phyloP scores from a whole-genome alignment of 805 yeast genomes.

The Pichia cabralensis region DNA sequence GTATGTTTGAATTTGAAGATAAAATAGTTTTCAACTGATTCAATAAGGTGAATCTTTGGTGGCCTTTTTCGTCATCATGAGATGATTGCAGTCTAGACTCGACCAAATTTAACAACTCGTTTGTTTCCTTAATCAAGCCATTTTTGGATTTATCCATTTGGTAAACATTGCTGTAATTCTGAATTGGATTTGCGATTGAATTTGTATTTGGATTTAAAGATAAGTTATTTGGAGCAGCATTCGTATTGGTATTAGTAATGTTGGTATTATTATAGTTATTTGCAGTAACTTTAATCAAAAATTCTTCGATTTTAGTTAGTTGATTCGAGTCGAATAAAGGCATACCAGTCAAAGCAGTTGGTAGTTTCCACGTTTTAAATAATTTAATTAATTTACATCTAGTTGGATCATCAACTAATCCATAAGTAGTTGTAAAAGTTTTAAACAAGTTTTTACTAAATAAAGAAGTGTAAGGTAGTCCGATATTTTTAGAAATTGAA shows the following conservation, averaged over 20 bases:
- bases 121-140: constrained; percentile 22
- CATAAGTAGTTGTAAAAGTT: constrained; percentile 66
- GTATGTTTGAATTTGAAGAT: constrained; percentile 19
- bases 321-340: constrained; percentile 68
- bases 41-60: constrained; percentile 35
- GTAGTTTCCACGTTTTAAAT: constrained; percentile 80
- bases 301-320: constrained; percentile 62
- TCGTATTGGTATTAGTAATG: not conserved
- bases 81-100: constrained; percentile 28
- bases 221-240: not conserved
- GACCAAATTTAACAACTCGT: constrained; percentile 33
- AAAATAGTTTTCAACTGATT: constrained; percentile 33
- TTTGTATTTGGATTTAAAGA: not conserved
- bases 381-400: constrained; percentile 66
- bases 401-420: constrained; percentile 67
- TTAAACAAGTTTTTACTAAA: constrained; percentile 62
- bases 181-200: not conserved
- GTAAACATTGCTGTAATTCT: not conserved
- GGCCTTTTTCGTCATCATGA: constrained; percentile 31
- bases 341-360: constrained; percentile 48
- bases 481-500: constrained; percentile 84
- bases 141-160: constrained; percentile 8
- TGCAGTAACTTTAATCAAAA: constrained; percentile 52
- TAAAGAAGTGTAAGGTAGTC: constrained; percentile 77
- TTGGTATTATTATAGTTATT: constrained; percentile 10